Evolutionary conservation across 768 basidiomycete species (phyloP), one percentile per base, ranked within the genome.

Genomic region (Tylopilus balloui): DNA sequence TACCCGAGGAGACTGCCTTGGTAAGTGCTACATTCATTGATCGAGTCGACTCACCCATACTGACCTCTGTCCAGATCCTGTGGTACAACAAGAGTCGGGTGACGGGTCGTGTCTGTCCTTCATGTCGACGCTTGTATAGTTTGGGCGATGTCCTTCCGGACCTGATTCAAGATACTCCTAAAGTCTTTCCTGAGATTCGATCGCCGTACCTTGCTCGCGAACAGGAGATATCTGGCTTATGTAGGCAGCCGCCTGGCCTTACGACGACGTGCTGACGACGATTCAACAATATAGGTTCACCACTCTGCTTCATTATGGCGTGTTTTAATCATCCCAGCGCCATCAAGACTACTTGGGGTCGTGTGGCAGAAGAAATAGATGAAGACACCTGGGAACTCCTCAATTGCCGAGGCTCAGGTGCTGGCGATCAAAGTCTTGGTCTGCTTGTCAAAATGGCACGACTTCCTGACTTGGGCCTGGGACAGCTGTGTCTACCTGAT

Each of bases 51-150:
- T 47, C 31, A 32, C 38, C 11, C 17, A 15, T n/a, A 36, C 42
- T 9, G 28, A 47, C 17, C 39, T 48, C 35, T 44, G 8, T 27
- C 23, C 52, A 88, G 87, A 81, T 86, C 10, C 57, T 90, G 12
- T 91, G 88, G 88, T 90, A 91, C 60, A 92, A 92, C 72, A 88
- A 88, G 68, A 88, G 85, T 60, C 78, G 89, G 3, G 65, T 75
- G 6, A 76, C 73, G 10, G 78, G 81, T 46, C 80, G 89, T 23
- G 76, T 91, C 44, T 92, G 89, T 58, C 88, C 89, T 3, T 78
- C 86, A 1, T 92, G 89, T 60, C 79, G 81, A 62, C 70, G 88
- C 14, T 65, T 89, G 25, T 92, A 89, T 60, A 73, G 70, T 6
- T 66, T 90, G 0, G 86, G 86, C 1, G 88, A 92, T 42, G 63